Percentiles rank a stretch among this genome's conserved stretches.
Conservation (phyloP, 2,329 filamentous ascomycete genomes). For the Aschersonia sp. region DNA sequence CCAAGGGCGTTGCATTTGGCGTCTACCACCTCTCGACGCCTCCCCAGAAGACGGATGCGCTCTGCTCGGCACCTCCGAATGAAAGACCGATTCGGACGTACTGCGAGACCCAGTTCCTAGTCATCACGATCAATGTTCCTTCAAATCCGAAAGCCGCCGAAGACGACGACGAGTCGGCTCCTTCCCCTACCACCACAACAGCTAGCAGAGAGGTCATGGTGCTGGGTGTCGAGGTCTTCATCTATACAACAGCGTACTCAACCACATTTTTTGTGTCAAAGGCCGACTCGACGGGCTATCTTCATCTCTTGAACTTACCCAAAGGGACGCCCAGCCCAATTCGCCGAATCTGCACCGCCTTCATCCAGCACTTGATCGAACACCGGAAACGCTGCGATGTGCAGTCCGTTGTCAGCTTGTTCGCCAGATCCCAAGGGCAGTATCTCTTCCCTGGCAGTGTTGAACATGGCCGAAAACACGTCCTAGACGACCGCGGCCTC, state of each 20-base stretch:
- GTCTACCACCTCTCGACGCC: slow-evolving; percentile 82
- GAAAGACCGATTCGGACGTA: slow-evolving; percentile 63
- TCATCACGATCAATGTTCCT: slow-evolving; percentile 29
- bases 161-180: background rate
- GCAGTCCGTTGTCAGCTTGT: slow-evolving; percentile 71
- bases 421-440: slow-evolving; percentile 82
- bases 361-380: slow-evolving; percentile 61
- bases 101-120: slow-evolving; percentile 68
- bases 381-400: slow-evolving; percentile 48
- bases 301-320: slow-evolving; percentile 51
- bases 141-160: slow-evolving; percentile 1
- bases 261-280: slow-evolving; percentile 93
- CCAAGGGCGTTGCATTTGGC: slow-evolving; percentile 42
- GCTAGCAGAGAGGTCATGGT: slow-evolving; percentile 44
- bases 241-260: slow-evolving; percentile 69
- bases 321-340: slow-evolving; percentile 57
- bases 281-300: slow-evolving; percentile 87
- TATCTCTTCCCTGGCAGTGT: slow-evolving; percentile 91
- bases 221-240: slow-evolving; percentile 72
- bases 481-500: slow-evolving; percentile 77
- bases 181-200: background rate
- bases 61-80: slow-evolving; percentile 68
- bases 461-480: slow-evolving; percentile 74
- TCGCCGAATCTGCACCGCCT: slow-evolving; percentile 57
- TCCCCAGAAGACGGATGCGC: slow-evolving; percentile 56